Base-by-base conservation (phyloP, 441 rosid genomes). In the Erodium chrysanthum region DNA sequence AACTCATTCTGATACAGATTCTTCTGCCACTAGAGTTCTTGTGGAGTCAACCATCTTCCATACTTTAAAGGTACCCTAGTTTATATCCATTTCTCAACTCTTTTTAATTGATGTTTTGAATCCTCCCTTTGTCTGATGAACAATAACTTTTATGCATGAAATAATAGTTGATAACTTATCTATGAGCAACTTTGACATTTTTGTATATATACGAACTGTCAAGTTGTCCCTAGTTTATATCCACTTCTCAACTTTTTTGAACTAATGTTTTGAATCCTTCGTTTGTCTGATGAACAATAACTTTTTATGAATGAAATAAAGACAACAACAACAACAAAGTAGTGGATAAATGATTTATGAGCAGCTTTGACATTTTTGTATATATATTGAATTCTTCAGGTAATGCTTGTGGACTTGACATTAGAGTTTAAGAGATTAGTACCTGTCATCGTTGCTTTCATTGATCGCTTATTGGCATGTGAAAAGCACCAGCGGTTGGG, bases 401-500 rank as follows among this genome's bases (percentile, higher is more conserved):
- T 69, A 31, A 87, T 89, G 86, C 83, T 93, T 60, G 91, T 93
- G 74, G 88, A 85, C 64, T 29, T 91, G 89, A 75, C 86, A 7
- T 50, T 80, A 77, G 84, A 84, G 66, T 88, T 79, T 65, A 84
- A 75, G 65, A 84, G 81, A 76, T 77, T 91, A 83, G 96, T 90
- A 66, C 97, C 92, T 48, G 89, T 89, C 33, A 70, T 84, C 70
- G 93, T 88, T 65, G 78, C 86, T 72, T 83, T 89, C 65, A 42
- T 83, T 67, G 86, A 88, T 59, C 89, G 96, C 64, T 81, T 93
- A 71, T 71, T 86, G 69, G 75, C 81, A 74, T 91, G 97, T 80
- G 74, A 70, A 72, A 91, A 83, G 82, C 97, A 93, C 76, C 74
- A 67, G 33, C 81, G 88, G 89, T 74, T 91, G 79, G 98, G 95